A percentile compares a stretch with the other conserved stretches of the same genome.
Evolutionary conservation across 2,329 filamentous ascomycete genomes (phyloP).

Genomic region (Colletotrichum sp.): DNA sequence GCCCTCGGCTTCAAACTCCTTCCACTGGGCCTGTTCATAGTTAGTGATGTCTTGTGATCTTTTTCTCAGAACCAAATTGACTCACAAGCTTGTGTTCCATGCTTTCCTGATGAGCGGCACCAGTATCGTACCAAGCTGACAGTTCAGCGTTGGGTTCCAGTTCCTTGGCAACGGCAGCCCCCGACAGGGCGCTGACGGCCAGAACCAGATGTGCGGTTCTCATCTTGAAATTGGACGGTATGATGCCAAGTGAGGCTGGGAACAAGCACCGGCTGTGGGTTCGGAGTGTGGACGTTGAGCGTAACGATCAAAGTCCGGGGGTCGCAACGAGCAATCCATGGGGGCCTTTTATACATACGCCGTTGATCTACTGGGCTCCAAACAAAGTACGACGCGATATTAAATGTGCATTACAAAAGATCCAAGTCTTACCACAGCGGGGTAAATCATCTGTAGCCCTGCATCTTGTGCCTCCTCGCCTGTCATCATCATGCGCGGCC

Average conservation of each 20-base stretch:
- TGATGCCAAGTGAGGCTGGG: not conserved
- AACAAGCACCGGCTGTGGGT: not conserved
- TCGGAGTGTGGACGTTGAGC: not conserved
- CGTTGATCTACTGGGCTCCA: not conserved
- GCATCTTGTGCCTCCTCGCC: not conserved
- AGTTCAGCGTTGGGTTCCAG: conserved; percentile 18
- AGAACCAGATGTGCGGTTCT: not conserved
- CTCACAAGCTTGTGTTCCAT: conserved; percentile 22
- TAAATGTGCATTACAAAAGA: not conserved
- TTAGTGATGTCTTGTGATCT: not conserved
- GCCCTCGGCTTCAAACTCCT: conserved; percentile 34
- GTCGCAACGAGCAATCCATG: not conserved
- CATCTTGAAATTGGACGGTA: not conserved
- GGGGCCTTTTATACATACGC: not conserved
- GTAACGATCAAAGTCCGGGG: not conserved
- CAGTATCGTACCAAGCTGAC: conserved; percentile 22
- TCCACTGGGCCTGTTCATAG: conserved; percentile 32
- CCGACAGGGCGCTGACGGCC: not conserved
- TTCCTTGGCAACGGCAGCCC: conserved; percentile 13
- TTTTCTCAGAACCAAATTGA: not conserved
- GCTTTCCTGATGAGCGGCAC: conserved; percentile 20
- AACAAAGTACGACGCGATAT: not conserved
- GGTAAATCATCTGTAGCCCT: not conserved
- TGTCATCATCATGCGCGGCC: not conserved
- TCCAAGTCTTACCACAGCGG: not conserved